Base-by-base conservation (phyloP, 2,329 filamentous ascomycete species). In the Monosporascus sp. region DNA sequence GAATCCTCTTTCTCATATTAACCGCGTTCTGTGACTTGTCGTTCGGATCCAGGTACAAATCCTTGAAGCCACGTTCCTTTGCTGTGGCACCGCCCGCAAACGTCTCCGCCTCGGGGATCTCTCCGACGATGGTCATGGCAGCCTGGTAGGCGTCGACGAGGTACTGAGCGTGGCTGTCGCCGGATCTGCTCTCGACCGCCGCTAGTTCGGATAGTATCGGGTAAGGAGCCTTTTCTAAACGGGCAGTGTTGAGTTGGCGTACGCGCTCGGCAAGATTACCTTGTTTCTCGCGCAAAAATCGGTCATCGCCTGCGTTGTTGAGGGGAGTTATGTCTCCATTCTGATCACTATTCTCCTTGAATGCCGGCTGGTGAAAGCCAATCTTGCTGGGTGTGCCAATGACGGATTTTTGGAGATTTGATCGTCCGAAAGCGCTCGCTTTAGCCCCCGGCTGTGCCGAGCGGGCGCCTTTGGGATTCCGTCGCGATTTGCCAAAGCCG, bases 61-160 rank as follows among this genome's bases (percentile, higher is more conserved):
- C 73, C 5, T 87, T 84, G 70, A 87, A 97, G 61, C 89, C 82
- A 49, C 93, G 86, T 67, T 94, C 88, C 67, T 78, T 85, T 41
- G 89, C 78, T 17, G 84, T 85, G 18, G 80, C 79, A n/a, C 82
- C 76, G 64, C 86, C 81, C 48, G 83, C 75, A 48, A 78, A 72
- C 35, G 76, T 81, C 51, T 84, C 78, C 14, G 81, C 77, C 2
- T 80, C 81, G 1, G 81, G 74, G 52, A 85, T 78, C 72, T 97
- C 93, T 45, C 82, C 83, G 3, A 89, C 86, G 58, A 97, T 91
- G 55, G 86, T 81, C 61, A 89, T 84, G 57, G 96, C 79, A 37
- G 91, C 90, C 57, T 84, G 80, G 68, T 96, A 97, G 2, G 92
- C 89, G 66, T 94, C 88, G 43, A 88, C 79, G 26, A 97, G 78